Conservation (phyloP, 768 basidiomycete genomes). For the Russula dissimulans region DNA sequence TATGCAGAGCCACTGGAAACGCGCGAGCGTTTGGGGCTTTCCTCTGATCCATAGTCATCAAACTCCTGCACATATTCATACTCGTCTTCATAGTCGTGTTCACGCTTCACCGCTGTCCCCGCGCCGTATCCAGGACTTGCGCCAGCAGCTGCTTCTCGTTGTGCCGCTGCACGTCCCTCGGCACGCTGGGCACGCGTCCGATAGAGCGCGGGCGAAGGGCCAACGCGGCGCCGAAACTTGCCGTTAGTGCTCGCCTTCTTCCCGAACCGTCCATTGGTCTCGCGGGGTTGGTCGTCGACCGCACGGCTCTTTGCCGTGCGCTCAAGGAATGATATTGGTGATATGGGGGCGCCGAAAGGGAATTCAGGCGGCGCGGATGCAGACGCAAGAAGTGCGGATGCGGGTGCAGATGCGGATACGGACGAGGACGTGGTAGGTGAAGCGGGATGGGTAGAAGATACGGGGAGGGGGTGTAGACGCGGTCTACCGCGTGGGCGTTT, state of each 20-base stretch:
- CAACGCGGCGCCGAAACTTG: constrained; percentile 27
- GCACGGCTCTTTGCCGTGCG: constrained; percentile 36
- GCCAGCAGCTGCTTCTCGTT: constrained; percentile 8
- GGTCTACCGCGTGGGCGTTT: constrained; percentile 18
- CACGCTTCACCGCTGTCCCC: constrained; percentile 12
- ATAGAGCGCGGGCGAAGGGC: background rate
- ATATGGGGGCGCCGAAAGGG: constrained; percentile 2
- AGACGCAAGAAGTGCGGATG: background rate
- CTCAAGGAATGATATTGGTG: background rate
- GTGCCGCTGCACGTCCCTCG: constrained; percentile 19
- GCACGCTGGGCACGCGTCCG: constrained; percentile 18
- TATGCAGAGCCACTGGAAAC: background rate
- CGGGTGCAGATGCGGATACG: background rate
- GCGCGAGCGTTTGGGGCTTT: background rate
- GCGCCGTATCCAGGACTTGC: background rate
- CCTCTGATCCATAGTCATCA: background rate
- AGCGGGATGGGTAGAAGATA: background rate
- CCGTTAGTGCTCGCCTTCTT: constrained; percentile 47
- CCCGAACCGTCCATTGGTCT: constrained; percentile 57
- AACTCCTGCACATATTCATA: constrained; percentile 6
- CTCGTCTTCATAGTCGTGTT: background rate
- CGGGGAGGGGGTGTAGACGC: constrained; percentile 9
- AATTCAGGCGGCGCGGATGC: constrained; percentile 7
- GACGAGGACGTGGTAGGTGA: background rate
- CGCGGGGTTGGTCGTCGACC: constrained; percentile 47